Percentiles rank a stretch among this genome's conserved stretches.
Evolutionary conservation across 2,329 filamentous ascomycete species (phyloP).

Genomic region (Geoglossum cookeanum): DNA sequence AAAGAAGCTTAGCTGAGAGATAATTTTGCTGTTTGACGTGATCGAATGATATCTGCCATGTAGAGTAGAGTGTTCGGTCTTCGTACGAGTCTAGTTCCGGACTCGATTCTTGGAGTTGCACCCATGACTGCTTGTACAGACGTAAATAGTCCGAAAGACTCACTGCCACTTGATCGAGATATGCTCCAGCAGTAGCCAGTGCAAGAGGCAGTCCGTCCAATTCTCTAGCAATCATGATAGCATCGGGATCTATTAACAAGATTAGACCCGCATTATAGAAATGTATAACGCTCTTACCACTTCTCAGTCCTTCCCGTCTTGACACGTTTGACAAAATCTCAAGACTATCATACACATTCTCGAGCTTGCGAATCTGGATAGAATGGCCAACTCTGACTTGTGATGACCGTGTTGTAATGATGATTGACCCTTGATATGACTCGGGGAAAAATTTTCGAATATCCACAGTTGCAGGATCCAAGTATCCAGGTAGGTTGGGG

Average conservation of each 20-base stretch:
- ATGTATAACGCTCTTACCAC: conserved; percentile 13
- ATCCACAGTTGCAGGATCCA: conserved; percentile 13
- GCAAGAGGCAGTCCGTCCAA: conserved; percentile 29
- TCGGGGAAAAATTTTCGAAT: conserved; percentile 17
- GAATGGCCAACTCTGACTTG: conserved; percentile 17
- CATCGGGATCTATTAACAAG: conserved; percentile 15
- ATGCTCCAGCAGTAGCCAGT: conserved; percentile 26
- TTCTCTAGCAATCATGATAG: conserved; percentile 15
- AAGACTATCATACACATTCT: conserved; percentile 15
- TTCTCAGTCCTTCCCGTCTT: conserved; percentile 8
- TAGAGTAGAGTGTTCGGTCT: conserved; percentile 19
- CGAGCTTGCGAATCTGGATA: conserved; percentile 19
- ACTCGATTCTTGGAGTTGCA: conserved; percentile 15
- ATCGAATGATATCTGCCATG: conserved; percentile 22
- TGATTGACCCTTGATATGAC: conserved; percentile 22
- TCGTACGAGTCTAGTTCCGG: conserved; percentile 17
- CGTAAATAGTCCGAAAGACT: conserved; percentile 22
- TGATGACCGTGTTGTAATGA: conserved; percentile 23
- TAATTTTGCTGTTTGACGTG: conserved; percentile 18
- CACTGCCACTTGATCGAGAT: conserved; percentile 21
- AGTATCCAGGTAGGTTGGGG: conserved; percentile 13
- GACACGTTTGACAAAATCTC: conserved; percentile 17
- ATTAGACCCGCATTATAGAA: conserved; percentile 4
- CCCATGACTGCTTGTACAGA: conserved; percentile 23
- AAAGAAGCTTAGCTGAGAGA: conserved; percentile 19